Evolutionary conservation across 108 stramenopile genomes (phyloP), one percentile per base, ranked within the genome.

Genomic region (Cyclotella cryptica): DNA sequence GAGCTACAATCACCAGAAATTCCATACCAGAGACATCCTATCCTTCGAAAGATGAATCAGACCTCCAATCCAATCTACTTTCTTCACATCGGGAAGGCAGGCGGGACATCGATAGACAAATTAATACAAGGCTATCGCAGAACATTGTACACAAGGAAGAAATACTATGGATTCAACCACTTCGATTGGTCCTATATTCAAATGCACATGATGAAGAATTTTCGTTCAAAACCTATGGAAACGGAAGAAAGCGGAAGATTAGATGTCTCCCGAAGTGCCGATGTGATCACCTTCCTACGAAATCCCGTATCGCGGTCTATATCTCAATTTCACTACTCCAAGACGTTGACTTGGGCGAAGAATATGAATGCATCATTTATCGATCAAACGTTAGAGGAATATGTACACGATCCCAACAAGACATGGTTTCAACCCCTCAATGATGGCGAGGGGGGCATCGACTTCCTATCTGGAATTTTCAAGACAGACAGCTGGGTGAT

Each of bases 281-380:
- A 75, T 58, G 79, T 80, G 11, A 49, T 80, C 6, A 80, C 84
- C 8, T 77, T 80, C 30, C 52, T 85, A 9, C 79, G 84, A 0
- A 43, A 85, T 74, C 84, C 84, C 24, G 75, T 81, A 15, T 75
- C 66, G 11, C 35, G 85, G 11, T 70, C 77, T 0, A 3, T 78
- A 19, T 76, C 74, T 3, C 77, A 78, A 54, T 85, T 85, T 49
- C 69, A 78, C 42, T 85, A 62, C 58, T 57, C 47, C 39, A 69
- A 76, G 29, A 69, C 46, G 4, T 63, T 71, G 21, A 40, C 21
- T 24, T 78, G 77, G 77, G 62, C 69, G 17, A 70, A 26, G 41
- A 62, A 46, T 10, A 7, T 39, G 10, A 77, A 77, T 49, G 61
- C 61, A 39, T 42, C 71, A 5, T 66, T 65, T 62, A n/a, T 67